Base-by-base conservation (phyloP, 371 early-diverging fungal species). In the Amoeboaphelidium protococcarum region DNA sequence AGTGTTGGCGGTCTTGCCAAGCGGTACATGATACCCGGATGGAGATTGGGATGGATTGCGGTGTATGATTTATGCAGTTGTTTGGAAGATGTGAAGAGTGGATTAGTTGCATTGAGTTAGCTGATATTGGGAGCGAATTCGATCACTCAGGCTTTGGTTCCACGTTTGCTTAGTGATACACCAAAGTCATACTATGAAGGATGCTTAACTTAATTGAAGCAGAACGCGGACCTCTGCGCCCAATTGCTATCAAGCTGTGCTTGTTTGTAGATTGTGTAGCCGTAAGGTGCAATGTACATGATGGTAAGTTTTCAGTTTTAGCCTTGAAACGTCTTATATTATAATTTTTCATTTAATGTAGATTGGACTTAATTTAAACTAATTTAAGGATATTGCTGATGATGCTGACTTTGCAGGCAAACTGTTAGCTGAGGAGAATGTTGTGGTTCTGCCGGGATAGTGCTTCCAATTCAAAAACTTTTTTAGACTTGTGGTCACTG, bases 221-320 rank as follows among this genome's bases (percentile, higher is more conserved):
- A 59, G n/a, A 74, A 82, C 51, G 78, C 84, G 20, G 62, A 63
- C 22, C 26, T 81, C 25, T 69, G 74, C 53, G 58, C 65, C 20
- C 60, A 71, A 2, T 61, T 62, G 40, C 56, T 85, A 2, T 59
- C 64, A 44, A 65, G 68, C 45, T 71, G 79, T n/a, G 72, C 74
- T 13, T 85, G 87, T 3, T 56, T 88, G 43, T 56, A 61, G 13
- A 74, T 79, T 40, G 71, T 88, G 21, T 58, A 68, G 10, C 86
- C 89, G 21, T 82, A 86, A 62, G 89, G 87, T 43, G 86, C 88
- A 45, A 86, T 88, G 87, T 88, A 84, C 58, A 68, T 84, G 64
- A 88, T 88, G 89, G 74, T 54, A 16, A 13, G 13, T 45, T 70
- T 85, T 47, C 59, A n/a, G n/a, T n/a, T n/a, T n/a, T n/a, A n/a